phyloP scores from a whole-genome alignment of 805 yeast species.

The Clavispora phyllophila region DNA sequence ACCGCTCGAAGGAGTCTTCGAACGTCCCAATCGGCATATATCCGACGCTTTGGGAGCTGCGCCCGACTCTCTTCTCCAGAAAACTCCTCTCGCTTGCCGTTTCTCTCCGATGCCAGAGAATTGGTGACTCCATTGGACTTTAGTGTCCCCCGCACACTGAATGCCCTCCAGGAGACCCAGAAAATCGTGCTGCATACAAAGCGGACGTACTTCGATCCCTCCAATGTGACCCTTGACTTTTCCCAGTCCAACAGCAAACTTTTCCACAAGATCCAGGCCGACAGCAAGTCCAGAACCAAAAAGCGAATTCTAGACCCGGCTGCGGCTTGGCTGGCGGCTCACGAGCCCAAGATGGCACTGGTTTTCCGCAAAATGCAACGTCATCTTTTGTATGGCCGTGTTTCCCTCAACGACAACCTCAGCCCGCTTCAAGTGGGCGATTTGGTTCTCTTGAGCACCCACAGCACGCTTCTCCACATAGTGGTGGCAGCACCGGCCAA shows the following conservation, averaged over 20 bases:
- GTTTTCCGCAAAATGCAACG: slow-evolving; percentile 1
- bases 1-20: background rate
- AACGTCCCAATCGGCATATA: background rate
- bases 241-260: slow-evolving; percentile 5
- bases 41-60: background rate
- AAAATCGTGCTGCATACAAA: background rate
- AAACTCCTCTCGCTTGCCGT: background rate
- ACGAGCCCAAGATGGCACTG: background rate
- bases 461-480: slow-evolving; percentile 46
- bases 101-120: background rate
- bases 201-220: slow-evolving; percentile 10
- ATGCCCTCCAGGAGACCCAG: background rate
- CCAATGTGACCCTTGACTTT: slow-evolving; percentile 10
- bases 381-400: slow-evolving; percentile 3
- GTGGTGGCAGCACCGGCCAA: slow-evolving; percentile 50
- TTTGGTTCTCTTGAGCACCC: slow-evolving; percentile 48
- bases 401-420: slow-evolving; percentile 6
- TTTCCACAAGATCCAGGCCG: slow-evolving; percentile 4
- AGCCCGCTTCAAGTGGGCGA: slow-evolving; percentile 49
- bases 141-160: background rate
- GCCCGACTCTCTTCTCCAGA: too few relatives aligned
- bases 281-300: slow-evolving; percentile 3
- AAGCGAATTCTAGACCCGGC: slow-evolving; percentile 9
- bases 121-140: background rate
- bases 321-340: slow-evolving; percentile 5